Evolutionary conservation across 805 yeast species (phyloP), one percentile per base, ranked within the genome.

Genomic region (Cyberlindnera nakhonratchasimensis): DNA sequence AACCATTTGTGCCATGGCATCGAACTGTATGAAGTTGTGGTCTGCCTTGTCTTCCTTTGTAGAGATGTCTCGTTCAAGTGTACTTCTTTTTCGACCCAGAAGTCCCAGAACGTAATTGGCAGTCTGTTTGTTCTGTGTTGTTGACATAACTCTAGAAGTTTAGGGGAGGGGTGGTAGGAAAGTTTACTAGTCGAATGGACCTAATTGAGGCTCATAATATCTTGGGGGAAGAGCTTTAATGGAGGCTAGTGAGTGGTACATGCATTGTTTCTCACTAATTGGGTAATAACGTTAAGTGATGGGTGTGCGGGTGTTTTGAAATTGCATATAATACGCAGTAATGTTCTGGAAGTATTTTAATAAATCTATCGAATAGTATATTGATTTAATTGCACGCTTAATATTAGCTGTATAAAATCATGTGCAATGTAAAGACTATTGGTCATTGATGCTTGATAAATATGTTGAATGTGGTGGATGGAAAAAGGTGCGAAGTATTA

Each of bases 1-100:
- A 3, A 38, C 41, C 57, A 52, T 53, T 19, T 39, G 32, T 4
- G 34, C 42, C 47, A 58, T 40, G 5, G 44, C 25, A 18, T 56
- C 48, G 42, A 31, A 46, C 13, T 40, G 51, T 4, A 40, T 4
- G 34, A 38, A 29, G 18, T 29, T 14, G 12, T 38, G 34, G 18
- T 43, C 43, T 14, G 20, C 10, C n/a, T n/a, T n/a, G 28, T 17
- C 29, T 9, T 19, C 13, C 16, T 37, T 34, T 9, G 31, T n/a
- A 7, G 26, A 11, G 18, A 37, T n/a, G 24, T 44, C 48, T 30
- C 31, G 34, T 22, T 36, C 40, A 12, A 29, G 32, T 7, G 43
- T 11, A 10, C 12, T 34, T 16, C 46, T 26, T 4, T 29, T 29
- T 12, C 30, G 22, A 2, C 45, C 45, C 7, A 40, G 29, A 4